Conservation (phyloP, 306 rosid genomes). For the Canavalia ensiformis region DNA sequence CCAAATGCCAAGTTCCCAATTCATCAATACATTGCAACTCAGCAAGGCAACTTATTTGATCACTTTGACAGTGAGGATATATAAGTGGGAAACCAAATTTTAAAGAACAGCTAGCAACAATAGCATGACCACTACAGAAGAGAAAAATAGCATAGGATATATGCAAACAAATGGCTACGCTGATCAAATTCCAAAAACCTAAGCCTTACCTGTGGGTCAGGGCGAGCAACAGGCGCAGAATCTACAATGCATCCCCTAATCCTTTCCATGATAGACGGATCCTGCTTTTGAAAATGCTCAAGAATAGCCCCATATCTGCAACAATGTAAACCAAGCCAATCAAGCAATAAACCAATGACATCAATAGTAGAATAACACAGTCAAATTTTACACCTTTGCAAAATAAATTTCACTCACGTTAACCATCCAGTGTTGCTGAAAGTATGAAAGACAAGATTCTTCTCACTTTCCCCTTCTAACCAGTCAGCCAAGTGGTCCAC, state of each 20-base stretch:
- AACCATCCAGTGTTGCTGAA: slow-evolving; percentile 99
- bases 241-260: slow-evolving; percentile 94
- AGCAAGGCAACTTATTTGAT: slow-evolving; percentile 15
- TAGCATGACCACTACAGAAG: slow-evolving; percentile 2
- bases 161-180: slow-evolving; percentile 15
- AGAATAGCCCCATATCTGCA: slow-evolving; percentile 87
- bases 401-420: slow-evolving; percentile 64
- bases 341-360: slow-evolving; percentile 34
- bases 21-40: slow-evolving; percentile 2
- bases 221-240: slow-evolving; percentile 96
- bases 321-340: slow-evolving; percentile 38
- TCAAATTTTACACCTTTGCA: background rate
- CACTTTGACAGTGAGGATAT: background rate
- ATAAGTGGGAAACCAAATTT: background rate
- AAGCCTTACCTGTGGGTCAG: slow-evolving; percentile 83
- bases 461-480: slow-evolving; percentile 89
- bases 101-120: slow-evolving; percentile 18
- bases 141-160: slow-evolving; percentile 20
- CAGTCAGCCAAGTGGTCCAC: slow-evolving; percentile 88
- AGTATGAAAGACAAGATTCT: slow-evolving; percentile 91
- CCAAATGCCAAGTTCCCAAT: slow-evolving; percentile 9
- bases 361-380: background rate
- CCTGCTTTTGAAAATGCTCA: slow-evolving; percentile 76
- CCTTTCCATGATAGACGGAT: slow-evolving; percentile 68
- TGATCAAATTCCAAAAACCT: slow-evolving; percentile 15